A percentile compares a stretch with the other conserved stretches of the same genome.
These are phyloP conservation scores for Dissophora globulifera DNA, from an alignment of 192 early-diverging fungal genomes.

Conservation along the genomic window DNA sequence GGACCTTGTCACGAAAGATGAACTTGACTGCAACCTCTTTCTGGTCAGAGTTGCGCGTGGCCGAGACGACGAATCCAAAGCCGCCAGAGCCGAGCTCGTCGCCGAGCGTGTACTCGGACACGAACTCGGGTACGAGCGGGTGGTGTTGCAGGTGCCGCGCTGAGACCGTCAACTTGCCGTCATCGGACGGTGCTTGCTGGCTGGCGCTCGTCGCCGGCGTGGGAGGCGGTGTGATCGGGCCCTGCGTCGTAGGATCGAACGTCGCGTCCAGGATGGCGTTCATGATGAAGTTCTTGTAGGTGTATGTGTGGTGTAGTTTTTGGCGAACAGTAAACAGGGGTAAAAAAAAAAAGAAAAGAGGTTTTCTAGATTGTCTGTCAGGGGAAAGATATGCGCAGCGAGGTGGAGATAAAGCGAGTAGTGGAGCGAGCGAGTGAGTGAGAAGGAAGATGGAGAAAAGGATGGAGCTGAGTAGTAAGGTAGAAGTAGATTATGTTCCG, in stretches of 20 bases:
- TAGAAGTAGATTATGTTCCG: too few relatives aligned
- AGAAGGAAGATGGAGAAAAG: not conserved
- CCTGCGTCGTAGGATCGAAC: slow-evolving; percentile 34
- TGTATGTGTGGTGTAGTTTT: too few relatives aligned
- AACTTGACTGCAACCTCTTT: slow-evolving; percentile 81
- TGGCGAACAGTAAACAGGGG: too few relatives aligned
- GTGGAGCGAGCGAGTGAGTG: not conserved
- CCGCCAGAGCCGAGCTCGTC: slow-evolving; percentile 76
- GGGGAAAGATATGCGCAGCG: too few relatives aligned
- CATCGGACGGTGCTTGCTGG: not conserved
- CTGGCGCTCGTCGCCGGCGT: slow-evolving; percentile 12
- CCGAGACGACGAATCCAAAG: slow-evolving; percentile 75
- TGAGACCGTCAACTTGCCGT: slow-evolving; percentile 31
- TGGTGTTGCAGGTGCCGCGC: slow-evolving; percentile 32
- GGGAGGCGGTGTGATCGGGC: slow-evolving; percentile 25
- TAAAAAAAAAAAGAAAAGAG: too few relatives aligned
- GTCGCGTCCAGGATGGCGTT: slow-evolving; percentile 32
- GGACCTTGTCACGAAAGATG: slow-evolving; percentile 68
- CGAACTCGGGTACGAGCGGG: slow-evolving; percentile 28
- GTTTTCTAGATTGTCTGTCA: too few relatives aligned
- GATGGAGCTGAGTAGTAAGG: too few relatives aligned
- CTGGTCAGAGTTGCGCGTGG: slow-evolving; percentile 58
- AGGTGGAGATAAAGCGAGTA: too few relatives aligned
- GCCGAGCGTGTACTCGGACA: slow-evolving; percentile 53
- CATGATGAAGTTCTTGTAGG: slow-evolving; percentile 25